These are phyloP conservation scores for Penicillium subrubescens DNA, from an alignment of 495 filamentous ascomycete species.

Conservation along the genomic window DNA sequence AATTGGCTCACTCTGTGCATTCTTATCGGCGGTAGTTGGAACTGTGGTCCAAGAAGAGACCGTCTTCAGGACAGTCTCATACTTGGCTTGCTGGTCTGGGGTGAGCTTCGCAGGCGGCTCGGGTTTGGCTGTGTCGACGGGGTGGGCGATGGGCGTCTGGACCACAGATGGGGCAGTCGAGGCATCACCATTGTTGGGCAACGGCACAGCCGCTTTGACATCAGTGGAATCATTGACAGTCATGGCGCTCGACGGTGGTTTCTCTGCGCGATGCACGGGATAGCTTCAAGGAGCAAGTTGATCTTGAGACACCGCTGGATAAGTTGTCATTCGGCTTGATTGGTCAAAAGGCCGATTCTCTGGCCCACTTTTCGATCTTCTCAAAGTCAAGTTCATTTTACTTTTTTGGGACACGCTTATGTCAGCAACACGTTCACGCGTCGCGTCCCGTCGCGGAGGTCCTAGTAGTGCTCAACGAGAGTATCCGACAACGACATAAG, in stretches of 20 bases:
- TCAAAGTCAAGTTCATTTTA: slow-evolving; percentile 18
- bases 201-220: slow-evolving; percentile 4
- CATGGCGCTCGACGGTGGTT: slow-evolving; percentile 7
- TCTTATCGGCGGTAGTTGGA: slow-evolving; percentile 59
- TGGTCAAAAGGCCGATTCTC: not conserved
- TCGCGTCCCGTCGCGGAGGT: slow-evolving; percentile 23
- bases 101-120: slow-evolving; percentile 57
- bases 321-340: slow-evolving; percentile 3
- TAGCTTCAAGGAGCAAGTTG: not conserved
- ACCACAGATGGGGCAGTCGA: slow-evolving; percentile 28
- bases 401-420: slow-evolving; percentile 18
- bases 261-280: slow-evolving; percentile 2
- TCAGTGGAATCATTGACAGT: slow-evolving; percentile 18
- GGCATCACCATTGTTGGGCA: slow-evolving; percentile 22
- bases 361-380: not conserved
- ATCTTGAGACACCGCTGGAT: not conserved
- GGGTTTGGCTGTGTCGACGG: slow-evolving; percentile 58
- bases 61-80: slow-evolving; percentile 67
- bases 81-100: slow-evolving; percentile 80
- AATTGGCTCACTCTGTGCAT: slow-evolving; percentile 63
- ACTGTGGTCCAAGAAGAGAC: slow-evolving; percentile 73
- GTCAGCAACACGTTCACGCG: slow-evolving; percentile 28
- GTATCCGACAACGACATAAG: not conserved
- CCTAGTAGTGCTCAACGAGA: not conserved
- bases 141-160: slow-evolving; percentile 70